phyloP scores from a whole-genome alignment of 139 green algal genomes.

The Asterochloris erici region DNA sequence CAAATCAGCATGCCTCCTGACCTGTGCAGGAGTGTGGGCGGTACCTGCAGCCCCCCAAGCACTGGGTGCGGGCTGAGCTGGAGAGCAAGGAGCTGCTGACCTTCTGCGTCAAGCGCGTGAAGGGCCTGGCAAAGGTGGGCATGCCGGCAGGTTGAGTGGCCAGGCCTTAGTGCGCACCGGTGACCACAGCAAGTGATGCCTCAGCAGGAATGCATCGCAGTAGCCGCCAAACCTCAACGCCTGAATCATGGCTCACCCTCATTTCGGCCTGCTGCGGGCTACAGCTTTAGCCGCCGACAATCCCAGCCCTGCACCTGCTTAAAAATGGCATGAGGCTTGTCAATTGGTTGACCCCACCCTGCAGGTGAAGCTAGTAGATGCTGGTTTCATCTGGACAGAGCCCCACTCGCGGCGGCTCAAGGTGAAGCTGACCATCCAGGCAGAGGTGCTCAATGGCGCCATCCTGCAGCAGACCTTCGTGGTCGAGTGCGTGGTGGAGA shows the following conservation, averaged over 20 bases:
- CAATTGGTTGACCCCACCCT: background rate
- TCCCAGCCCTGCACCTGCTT: background rate
- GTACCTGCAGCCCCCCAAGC: constrained; percentile 94
- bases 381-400: constrained; percentile 99
- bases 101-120: constrained; percentile 94
- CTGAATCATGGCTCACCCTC: no score
- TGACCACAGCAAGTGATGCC: no score
- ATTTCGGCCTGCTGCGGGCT: background rate
- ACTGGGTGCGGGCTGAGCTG: constrained; percentile 88
- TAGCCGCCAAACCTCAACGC: no score
- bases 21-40: constrained; percentile 71
- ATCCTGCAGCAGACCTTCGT: constrained; percentile 98
- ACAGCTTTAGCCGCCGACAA: background rate
- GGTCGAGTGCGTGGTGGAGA: constrained; percentile 91
- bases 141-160: no score
- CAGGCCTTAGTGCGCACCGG: no score
- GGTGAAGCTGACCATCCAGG: constrained; percentile 92
- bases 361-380: constrained; percentile 96
- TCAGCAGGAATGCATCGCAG: no score
- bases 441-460: constrained; percentile 92
- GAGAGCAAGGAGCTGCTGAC: constrained; percentile 97
- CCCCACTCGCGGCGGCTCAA: constrained; percentile 96
- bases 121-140: constrained; percentile 75
- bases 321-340: no score
- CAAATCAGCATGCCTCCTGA: constrained; percentile 90